These are phyloP conservation scores for Neurospora sp. DNA, from an alignment of 495 filamentous ascomycete genomes.

Conservation along the genomic window DNA sequence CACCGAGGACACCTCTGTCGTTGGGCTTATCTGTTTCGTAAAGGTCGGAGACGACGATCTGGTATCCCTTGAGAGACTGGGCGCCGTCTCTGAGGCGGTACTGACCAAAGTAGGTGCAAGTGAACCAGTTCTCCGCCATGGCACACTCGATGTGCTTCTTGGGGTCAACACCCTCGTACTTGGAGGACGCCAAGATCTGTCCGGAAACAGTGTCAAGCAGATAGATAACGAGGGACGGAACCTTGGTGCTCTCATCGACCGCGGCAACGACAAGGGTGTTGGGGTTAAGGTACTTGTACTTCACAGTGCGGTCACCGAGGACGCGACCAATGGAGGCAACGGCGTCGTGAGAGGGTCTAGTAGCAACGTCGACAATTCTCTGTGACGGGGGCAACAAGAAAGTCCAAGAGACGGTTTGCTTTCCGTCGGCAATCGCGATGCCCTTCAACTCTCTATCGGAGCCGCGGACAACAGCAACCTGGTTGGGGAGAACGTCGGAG, in stretches of 20 bases:
- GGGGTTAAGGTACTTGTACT: slow-evolving; percentile 94
- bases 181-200: slow-evolving; percentile 57
- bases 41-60: slow-evolving; percentile 77
- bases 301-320: slow-evolving; percentile 77
- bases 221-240: slow-evolving; percentile 53
- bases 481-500: slow-evolving; percentile 29
- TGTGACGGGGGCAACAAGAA: slow-evolving; percentile 62
- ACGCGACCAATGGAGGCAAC: slow-evolving; percentile 93
- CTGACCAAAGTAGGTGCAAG: slow-evolving; percentile 75
- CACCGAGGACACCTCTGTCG: slow-evolving; percentile 70
- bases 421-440: slow-evolving; percentile 30
- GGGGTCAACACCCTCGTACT: slow-evolving; percentile 64
- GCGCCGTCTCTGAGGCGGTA: slow-evolving; percentile 38
- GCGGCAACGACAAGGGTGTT: slow-evolving; percentile 76
- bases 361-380: slow-evolving; percentile 52
- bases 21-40: slow-evolving; percentile 79
- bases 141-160: slow-evolving; percentile 63
- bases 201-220: slow-evolving; percentile 84
- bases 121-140: slow-evolving; percentile 91
- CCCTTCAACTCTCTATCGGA: slow-evolving; percentile 53
- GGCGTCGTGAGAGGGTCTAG: slow-evolving; percentile 67
- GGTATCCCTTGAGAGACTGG: slow-evolving; percentile 66
- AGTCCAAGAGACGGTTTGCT: slow-evolving; percentile 52
- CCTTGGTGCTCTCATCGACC: slow-evolving; percentile 41
- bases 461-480: slow-evolving; percentile 52